These are phyloP conservation scores for Fraxinus sp. DNA, from an alignment of 305 asterid species.

Conservation along the genomic window DNA sequence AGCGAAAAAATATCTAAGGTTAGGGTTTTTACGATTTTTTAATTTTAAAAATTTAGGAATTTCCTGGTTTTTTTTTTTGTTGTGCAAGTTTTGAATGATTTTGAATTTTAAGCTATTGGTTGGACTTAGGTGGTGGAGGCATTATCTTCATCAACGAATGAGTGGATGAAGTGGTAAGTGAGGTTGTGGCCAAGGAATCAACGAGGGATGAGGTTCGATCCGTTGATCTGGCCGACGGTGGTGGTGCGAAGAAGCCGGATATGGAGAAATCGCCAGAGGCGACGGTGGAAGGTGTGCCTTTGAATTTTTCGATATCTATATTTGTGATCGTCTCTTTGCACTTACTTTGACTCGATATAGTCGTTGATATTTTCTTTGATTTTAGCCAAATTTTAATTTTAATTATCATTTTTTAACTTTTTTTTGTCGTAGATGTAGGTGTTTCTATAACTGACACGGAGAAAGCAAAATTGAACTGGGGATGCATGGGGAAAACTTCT, in stretches of 20 bases:
- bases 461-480: constrained; percentile 50
- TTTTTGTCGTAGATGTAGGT: constrained; percentile 34
- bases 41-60: background rate
- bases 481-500: constrained; percentile 89
- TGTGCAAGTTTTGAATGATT: constrained; percentile 4
- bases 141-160: constrained; percentile 27
- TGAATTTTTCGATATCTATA: constrained; percentile 19
- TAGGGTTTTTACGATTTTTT: background rate
- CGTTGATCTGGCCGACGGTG: constrained; percentile 49
- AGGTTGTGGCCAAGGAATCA: constrained; percentile 36
- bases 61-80: background rate
- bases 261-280: constrained; percentile 38
- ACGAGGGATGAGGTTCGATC: constrained; percentile 46
- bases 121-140: constrained; percentile 29
- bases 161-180: constrained; percentile 8
- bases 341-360: constrained; percentile 27
- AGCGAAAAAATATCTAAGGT: constrained; percentile 37
- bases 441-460: constrained; percentile 48
- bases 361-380: background rate
- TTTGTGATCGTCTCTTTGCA: constrained; percentile 29
- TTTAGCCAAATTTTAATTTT: background rate
- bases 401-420: background rate
- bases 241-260: constrained; percentile 35
- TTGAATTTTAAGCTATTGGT: background rate
- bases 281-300: constrained; percentile 37